Evolutionary conservation across 2,329 filamentous ascomycete genomes (phyloP).

Genomic region (Botrytis sinoallii): DNA sequence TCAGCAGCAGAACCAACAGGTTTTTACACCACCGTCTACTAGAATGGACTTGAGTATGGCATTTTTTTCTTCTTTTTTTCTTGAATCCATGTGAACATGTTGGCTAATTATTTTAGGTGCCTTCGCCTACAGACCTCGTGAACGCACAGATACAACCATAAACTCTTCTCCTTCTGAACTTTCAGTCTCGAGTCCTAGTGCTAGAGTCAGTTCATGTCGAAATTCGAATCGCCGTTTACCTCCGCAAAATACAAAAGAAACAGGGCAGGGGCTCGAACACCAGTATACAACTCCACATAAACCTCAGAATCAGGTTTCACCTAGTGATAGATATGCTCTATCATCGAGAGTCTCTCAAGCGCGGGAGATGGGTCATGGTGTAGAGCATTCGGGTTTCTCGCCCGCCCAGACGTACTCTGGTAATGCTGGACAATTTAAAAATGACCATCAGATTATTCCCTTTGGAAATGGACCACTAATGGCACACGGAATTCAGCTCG

Average conservation of each 20-base stretch:
- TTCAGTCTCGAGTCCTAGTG: conserved; percentile 33
- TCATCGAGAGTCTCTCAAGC: not conserved
- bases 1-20: conserved; percentile 31
- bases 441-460: conserved; percentile 21
- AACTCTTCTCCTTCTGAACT: conserved; percentile 28
- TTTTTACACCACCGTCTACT: conserved; percentile 33
- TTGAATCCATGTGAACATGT: not conserved
- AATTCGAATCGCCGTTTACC: conserved; percentile 19
- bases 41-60: conserved; percentile 25
- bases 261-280: not conserved
- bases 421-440: not conserved
- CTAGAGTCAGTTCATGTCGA: conserved; percentile 31
- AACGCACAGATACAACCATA: conserved; percentile 8
- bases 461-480: conserved; percentile 35
- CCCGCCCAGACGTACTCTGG: not conserved
- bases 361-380: not conserved
- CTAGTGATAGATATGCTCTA: not conserved
- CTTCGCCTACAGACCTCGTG: conserved; percentile 25
- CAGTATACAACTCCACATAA: conserved; percentile 6
- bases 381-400: not conserved
- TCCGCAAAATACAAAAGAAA: not conserved
- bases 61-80: not conserved
- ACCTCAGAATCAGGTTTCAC: conserved; percentile 12
- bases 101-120: conserved; percentile 28
- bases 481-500: conserved; percentile 52